Evolutionary conservation across 768 basidiomycete species (phyloP), one percentile per base, ranked within the genome.

Genomic region (Podaxis pistillaris): DNA sequence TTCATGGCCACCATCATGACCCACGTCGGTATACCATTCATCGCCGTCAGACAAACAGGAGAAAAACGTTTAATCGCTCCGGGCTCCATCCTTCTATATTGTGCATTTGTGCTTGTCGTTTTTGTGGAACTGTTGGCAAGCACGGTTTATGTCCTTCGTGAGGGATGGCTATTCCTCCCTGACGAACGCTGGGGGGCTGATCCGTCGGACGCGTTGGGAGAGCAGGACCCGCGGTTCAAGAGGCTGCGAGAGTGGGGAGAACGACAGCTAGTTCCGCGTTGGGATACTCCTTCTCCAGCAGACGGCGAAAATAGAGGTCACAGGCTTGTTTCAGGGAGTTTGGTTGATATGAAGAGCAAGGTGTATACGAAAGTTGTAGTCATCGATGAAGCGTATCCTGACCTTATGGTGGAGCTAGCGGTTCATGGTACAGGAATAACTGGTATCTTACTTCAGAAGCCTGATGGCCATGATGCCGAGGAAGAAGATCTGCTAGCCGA

Each of bases 131-230:
- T 54, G 33, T 19, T 54, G 19, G 53, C 53, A 37, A 54, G 53
- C 17, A 54, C 53, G 4, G 53, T 54, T 22, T 54, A 36, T 30
- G 33, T 54, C 17, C 17, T 54, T 9, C 30, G 53, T 7, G 53
- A 54, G 26, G 53, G 53, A n/a, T 54, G 53, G 53, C 30, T 37
- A n/a, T 54, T 54, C n/a, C 53, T 54, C 33, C 53, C 53, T 8
- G 53, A 54, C 17, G 17, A 54, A 8, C 33, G 36, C 6, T 54
- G 53, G 53, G 33, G 53, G 7, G 33, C 7, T 17, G 33, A 54
- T 37, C 53, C 53, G n/a, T 54, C 53, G 9, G 33, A 37, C 7
- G 33, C 30, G 53, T 13, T 54, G n/a, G 53, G 53, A 36, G 53
- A 54, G 19, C 53, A 37, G 33, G 53, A 54, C n/a, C 53, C 53